Evolutionary conservation across 1,284 basidiomycete genomes (phyloP).

Genomic region (Apiotrichum sp.): DNA sequence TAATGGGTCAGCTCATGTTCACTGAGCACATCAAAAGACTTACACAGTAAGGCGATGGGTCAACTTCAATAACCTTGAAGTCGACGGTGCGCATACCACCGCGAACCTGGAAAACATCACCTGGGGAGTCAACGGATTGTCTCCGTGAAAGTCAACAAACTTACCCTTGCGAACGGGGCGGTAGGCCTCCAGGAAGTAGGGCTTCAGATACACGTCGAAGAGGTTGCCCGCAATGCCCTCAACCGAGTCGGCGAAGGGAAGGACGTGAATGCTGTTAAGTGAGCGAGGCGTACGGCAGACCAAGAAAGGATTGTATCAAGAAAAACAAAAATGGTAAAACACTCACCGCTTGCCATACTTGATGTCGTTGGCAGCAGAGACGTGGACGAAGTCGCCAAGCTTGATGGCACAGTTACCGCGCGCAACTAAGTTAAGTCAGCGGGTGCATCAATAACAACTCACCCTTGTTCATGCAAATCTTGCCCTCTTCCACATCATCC

Average conservation of each 20-base stretch:
- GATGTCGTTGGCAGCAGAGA: slow-evolving; percentile 95
- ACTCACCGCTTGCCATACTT: slow-evolving; percentile 88
- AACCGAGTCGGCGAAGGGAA: slow-evolving; percentile 97
- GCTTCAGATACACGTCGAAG: slow-evolving; percentile 97
- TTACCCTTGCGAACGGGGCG: slow-evolving; percentile 43
- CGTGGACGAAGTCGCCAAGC: slow-evolving; percentile 90
- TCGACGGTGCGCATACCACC: slow-evolving; percentile 97
- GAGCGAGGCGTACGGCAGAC: not conserved
- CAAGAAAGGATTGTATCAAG: not conserved
- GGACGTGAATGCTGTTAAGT: slow-evolving; percentile 64
- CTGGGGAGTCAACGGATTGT: slow-evolving; percentile 49
- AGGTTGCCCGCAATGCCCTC: slow-evolving; percentile 96
- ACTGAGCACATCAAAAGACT: slow-evolving; percentile 5
- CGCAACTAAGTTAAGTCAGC: slow-evolving; percentile 58
- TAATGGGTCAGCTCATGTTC: not conserved
- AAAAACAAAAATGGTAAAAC: not conserved
- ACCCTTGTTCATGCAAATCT: slow-evolving; percentile 95
- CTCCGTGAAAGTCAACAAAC: not conserved
- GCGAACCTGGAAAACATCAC: slow-evolving; percentile 97
- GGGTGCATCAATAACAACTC: slow-evolving; percentile 5
- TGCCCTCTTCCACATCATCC: slow-evolving; percentile 94
- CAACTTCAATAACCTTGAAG: slow-evolving; percentile 66
- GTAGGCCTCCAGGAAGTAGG: slow-evolving; percentile 91
- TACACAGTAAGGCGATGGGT: slow-evolving; percentile 43
- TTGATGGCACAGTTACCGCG: slow-evolving; percentile 97